Conservation (phyloP, 2,329 filamentous ascomycete species). For the Ophiosphaerella herpotricha region DNA sequence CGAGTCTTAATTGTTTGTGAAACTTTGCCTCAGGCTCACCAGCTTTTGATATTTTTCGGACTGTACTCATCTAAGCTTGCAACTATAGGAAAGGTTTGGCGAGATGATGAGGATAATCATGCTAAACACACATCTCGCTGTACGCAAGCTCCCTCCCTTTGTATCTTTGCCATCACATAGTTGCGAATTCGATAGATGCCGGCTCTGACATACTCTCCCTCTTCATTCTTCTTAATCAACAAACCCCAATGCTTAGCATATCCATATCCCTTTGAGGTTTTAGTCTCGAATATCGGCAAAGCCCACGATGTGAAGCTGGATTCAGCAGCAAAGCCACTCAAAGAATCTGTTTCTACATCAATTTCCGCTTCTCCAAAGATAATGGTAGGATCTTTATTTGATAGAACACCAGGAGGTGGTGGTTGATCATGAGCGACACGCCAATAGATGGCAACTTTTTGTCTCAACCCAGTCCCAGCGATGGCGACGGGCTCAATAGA, state of each 20-base stretch:
- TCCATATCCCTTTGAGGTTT: background rate
- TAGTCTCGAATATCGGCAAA: background rate
- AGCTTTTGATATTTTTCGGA: no score
- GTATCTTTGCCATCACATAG: background rate
- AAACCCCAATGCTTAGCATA: background rate
- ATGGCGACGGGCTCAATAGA: background rate
- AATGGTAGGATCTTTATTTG: background rate
- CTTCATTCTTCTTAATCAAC: background rate
- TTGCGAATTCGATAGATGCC: background rate
- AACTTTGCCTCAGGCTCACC: no score
- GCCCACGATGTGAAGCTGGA: background rate
- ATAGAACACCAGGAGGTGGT: background rate
- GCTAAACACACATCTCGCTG: background rate
- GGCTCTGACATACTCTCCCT: background rate
- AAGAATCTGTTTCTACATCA: background rate
- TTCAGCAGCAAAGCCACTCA: background rate
- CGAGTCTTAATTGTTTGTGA: no score
- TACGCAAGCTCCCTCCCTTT: background rate
- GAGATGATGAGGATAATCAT: background rate
- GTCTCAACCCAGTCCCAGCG: background rate
- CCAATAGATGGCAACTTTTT: background rate
- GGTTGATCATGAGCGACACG: background rate
- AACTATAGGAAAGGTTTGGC: no score
- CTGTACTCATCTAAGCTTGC: no score
- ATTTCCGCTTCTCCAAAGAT: constrained; percentile 1